Evolutionary conservation across 441 rosid genomes (phyloP).

Genomic region (Eruca vesicaria): DNA sequence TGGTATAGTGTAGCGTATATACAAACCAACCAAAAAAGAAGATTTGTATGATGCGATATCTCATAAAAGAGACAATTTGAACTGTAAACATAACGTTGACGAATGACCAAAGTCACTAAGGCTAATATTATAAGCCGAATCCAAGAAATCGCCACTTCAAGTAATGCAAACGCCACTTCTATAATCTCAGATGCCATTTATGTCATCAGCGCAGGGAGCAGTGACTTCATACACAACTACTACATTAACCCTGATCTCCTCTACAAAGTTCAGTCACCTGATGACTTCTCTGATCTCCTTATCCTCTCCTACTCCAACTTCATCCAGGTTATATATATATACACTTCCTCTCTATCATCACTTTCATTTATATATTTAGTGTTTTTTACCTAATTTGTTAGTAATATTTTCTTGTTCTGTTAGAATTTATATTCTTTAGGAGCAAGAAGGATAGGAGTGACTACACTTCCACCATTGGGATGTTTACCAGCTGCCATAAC

Average conservation of each 20-base stretch:
- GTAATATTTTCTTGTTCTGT: not conserved
- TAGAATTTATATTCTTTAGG: conserved; percentile 50
- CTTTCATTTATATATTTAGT: not conserved
- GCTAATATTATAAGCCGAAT: conserved; percentile 26
- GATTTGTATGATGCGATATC: too few species aligned
- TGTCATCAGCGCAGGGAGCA: conserved; percentile 61
- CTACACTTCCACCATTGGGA: conserved; percentile 62
- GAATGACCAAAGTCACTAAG: too few species aligned
- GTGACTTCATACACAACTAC: conserved; percentile 69
- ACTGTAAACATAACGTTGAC: too few species aligned
- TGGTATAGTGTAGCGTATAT: too few species aligned
- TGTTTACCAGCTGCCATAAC: conserved; percentile 71
- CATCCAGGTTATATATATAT: conserved; percentile 51
- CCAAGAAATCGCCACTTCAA: conserved; percentile 33
- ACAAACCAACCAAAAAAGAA: too few species aligned
- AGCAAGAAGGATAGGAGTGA: conserved; percentile 68
- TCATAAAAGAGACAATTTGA: too few species aligned
- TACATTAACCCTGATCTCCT: conserved; percentile 71
- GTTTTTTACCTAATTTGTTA: not conserved
- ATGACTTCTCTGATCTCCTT: conserved; percentile 73
- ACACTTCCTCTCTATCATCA: not conserved
- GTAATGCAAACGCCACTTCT: conserved; percentile 43
- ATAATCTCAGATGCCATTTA: conserved; percentile 52
- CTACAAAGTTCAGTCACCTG: conserved; percentile 66
- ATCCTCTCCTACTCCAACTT: conserved; percentile 54